Evolutionary conservation across 257 asterid genomes (phyloP).

Genomic region (Nicotiana tabacum): DNA sequence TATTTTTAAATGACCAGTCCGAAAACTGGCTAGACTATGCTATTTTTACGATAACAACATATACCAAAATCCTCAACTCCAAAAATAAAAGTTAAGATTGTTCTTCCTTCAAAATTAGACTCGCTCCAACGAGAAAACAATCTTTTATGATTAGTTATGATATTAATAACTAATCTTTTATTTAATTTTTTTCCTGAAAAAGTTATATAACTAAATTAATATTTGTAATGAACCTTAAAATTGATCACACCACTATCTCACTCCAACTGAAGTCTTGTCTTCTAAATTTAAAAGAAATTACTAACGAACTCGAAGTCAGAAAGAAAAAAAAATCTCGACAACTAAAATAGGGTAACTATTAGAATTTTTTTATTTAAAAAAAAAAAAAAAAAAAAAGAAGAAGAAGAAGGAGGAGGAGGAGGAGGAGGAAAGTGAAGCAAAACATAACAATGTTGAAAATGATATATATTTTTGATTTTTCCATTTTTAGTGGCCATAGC

Average conservation of each 20-base stretch:
- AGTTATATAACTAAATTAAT: too few species aligned
- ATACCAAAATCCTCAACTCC: background rate
- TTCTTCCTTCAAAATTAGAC: background rate
- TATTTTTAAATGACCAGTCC: too few species aligned
- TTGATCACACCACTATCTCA: too few species aligned
- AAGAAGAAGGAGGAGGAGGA: too few species aligned
- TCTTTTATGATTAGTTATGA: too few species aligned
- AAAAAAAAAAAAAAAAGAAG: background rate
- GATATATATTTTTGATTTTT: slow-evolving; percentile 21
- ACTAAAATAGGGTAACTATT: background rate
- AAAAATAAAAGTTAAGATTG: background rate
- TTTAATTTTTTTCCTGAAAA: too few species aligned
- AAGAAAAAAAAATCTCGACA: background rate
- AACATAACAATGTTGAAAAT: slow-evolving; percentile 27
- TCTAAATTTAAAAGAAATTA: background rate
- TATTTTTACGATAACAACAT: background rate
- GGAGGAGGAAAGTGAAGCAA: background rate
- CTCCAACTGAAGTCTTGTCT: background rate
- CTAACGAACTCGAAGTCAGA: background rate
- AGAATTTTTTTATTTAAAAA: background rate
- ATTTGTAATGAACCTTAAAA: too few species aligned
- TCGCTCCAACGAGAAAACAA: background rate
- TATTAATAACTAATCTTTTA: too few species aligned
- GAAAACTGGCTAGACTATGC: too few species aligned
- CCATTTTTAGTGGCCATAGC: slow-evolving; percentile 7